Base-by-base conservation (phyloP, 2,329 filamentous ascomycete species). In the Pseudocercospora fijiensis region DNA sequence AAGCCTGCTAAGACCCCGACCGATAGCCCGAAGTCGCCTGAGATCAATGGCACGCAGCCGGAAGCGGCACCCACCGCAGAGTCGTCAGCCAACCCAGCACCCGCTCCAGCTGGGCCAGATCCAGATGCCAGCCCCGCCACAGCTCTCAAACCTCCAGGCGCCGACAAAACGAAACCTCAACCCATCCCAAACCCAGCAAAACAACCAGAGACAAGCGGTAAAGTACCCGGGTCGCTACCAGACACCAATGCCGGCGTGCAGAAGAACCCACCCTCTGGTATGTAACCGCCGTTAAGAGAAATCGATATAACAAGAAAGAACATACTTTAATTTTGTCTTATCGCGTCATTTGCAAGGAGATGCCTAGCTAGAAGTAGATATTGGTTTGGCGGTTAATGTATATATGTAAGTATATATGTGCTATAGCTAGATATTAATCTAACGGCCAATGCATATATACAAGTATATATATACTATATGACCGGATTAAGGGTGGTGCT, bases 41-140 rank as follows among this genome's bases (percentile, higher is more conserved):
- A 57, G 10, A 52, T 26, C 26, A 57, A 57, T 26, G 28, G 41
- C 57, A 60, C 51, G n/a, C 41, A 60, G 16, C 52, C 58, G 26
- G 53, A 60, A 22, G 43, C n/a, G 9, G 5, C 52, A 2, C 24
- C 52, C 22, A 9, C 37, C 52, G 33, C 13, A 52, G 57, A 10
- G 18, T 43, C 33, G 24, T 22, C 30, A 45, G n/a, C 30, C 3
- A 53, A 24, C 9, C n/a, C 58, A 55, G 45, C 8, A 56, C 16
- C 61, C 24, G 22, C 43, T 18, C 33, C 49, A 26, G 51, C 61
- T 13, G 24, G 58, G 13, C 53, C 51, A 13, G 60, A 67, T 57
- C 63, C 61, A 6, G 65, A 67, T 57, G 63, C 64, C 18, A 65
- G 63, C 37, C 65, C 65, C 5, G 65, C 65, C 1, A 66, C 65